A percentile compares a stretch with the other conserved stretches of the same genome.
Conservation (phyloP, 73 alveolate genomes). For the Stentor roeselii region DNA sequence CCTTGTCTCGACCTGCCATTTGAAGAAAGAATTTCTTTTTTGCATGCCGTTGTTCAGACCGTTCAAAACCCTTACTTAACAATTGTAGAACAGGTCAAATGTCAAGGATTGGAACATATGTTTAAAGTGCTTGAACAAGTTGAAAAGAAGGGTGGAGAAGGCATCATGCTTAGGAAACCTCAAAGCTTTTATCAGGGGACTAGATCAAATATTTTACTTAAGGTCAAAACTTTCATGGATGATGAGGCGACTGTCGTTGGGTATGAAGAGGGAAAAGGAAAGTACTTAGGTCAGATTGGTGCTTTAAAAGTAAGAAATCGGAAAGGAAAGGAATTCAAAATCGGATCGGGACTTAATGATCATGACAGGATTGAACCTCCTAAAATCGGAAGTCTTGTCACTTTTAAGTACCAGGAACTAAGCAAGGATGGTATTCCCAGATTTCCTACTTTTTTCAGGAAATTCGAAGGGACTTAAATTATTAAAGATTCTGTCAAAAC, state of each 20-base stretch:
- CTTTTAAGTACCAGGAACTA: conserved; percentile 67
- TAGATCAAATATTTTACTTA: conserved; percentile 54
- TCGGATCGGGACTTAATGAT: conserved; percentile 79
- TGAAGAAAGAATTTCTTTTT: conserved; percentile 41
- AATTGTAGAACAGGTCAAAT: conserved; percentile 44
- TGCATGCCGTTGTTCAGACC: conserved; percentile 24
- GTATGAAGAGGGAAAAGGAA: conserved; percentile 61
- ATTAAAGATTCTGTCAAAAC: too few species aligned
- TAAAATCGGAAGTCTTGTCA: conserved; percentile 62
- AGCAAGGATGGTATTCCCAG: too few species aligned
- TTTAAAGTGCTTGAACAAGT: conserved; percentile 48
- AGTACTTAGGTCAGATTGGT: conserved; percentile 66
- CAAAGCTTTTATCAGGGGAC: conserved; percentile 54
- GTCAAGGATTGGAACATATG: conserved; percentile 53
- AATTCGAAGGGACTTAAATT: too few species aligned
- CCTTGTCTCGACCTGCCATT: conserved; percentile 56
- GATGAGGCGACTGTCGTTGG: conserved; percentile 76
- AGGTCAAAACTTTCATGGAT: conserved; percentile 70
- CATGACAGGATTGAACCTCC: conserved; percentile 70
- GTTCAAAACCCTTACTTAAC: conserved; percentile 29
- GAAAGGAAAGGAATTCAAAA: conserved; percentile 56
- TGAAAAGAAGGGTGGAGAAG: conserved; percentile 60
- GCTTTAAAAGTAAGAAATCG: conserved; percentile 46
- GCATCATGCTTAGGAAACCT: conserved; percentile 76
- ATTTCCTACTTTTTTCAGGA: too few species aligned